Percentiles rank a stretch among this genome's conserved stretches.
These are phyloP conservation scores for Penicillium silybi DNA, from an alignment of 495 filamentous ascomycete species.

Conservation along the genomic window DNA sequence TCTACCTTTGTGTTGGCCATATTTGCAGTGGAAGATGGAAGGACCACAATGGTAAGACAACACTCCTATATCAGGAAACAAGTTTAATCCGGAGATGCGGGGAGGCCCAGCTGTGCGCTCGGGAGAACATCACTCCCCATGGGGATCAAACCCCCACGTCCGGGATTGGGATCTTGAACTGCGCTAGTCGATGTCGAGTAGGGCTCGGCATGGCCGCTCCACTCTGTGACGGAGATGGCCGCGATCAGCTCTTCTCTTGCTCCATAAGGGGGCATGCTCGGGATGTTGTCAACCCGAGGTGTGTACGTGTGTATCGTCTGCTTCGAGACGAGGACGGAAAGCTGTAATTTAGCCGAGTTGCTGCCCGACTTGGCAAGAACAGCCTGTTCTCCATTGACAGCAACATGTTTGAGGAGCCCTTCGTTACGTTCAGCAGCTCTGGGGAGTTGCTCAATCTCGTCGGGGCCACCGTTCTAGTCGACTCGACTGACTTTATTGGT, in stretches of 20 bases:
- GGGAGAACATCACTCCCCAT: slow-evolving; percentile 9
- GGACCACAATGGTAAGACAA: no score
- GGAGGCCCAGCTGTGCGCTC: not conserved
- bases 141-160: slow-evolving; percentile 12
- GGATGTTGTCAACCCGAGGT: slow-evolving; percentile 11
- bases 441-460: slow-evolving; percentile 5
- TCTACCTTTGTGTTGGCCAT: slow-evolving; percentile 8
- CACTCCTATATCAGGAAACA: no score
- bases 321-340: not conserved
- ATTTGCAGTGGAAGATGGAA: not conserved
- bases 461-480: slow-evolving; percentile 14
- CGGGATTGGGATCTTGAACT: not conserved
- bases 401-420: slow-evolving; percentile 9
- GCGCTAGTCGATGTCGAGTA: no score
- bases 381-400: not conserved
- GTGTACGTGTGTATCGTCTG: not conserved
- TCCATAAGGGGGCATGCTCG: slow-evolving; percentile 16
- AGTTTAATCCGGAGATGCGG: slow-evolving; percentile 9
- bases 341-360: not conserved
- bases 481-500: slow-evolving; percentile 56
- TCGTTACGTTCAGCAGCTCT: slow-evolving; percentile 13
- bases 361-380: no score
- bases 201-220: not conserved
- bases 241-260: not conserved
- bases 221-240: not conserved